Base-by-base conservation (phyloP, 768 basidiomycete genomes). In the Lactarius deliciosus region DNA sequence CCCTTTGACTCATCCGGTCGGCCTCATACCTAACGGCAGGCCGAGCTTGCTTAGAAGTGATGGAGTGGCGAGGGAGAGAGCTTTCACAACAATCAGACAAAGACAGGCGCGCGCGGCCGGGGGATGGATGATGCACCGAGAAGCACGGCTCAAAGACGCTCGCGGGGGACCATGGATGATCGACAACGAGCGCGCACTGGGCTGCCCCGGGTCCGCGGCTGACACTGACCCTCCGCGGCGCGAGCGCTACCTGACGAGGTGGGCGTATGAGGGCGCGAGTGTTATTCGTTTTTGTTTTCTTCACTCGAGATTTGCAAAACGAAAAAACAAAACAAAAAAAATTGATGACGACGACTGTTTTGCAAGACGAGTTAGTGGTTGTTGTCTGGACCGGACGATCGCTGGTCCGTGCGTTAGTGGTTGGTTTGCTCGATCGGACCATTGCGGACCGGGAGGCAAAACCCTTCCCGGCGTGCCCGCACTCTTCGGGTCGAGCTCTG, bases 191-290 rank as follows among this genome's bases (percentile, higher is more conserved):
- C 66, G 66, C 66, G 66, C 66, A 55, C 32, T 3, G 34, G 36
- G 22, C 25, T 60, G 43, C 66, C 50, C 66, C 66, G 58, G 66
- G 66, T 59, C 66, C 66, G 66, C 66, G 66, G 66, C 66, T 50
- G 28, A 16, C 30, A 36, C 57, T 55, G 15, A 60, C 62, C 54
- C 62, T 68, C 66, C 62, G 66, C 66, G 66, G 58, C 66, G 43
- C 53, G 53, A 68, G 66, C 66, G 66, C 66, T 53, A 28, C 22
- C n/a, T 50, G 4, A 15, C 4, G 47, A 3, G 47, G 50, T 53
- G 50, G 50, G 50, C 50, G 50, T 53, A 53, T 53, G 50, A 53
- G 50, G 50, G 50, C 50, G 50, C 15, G 10, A 53, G 50, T 53
- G 22, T 53, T 53, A 53, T 25, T 28, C 22, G 22, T 5, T 22